A percentile compares a stretch with the other conserved stretches of the same genome.
phyloP scores from a whole-genome alignment of 257 asterid genomes.

The Nicotiana noctiflora region DNA sequence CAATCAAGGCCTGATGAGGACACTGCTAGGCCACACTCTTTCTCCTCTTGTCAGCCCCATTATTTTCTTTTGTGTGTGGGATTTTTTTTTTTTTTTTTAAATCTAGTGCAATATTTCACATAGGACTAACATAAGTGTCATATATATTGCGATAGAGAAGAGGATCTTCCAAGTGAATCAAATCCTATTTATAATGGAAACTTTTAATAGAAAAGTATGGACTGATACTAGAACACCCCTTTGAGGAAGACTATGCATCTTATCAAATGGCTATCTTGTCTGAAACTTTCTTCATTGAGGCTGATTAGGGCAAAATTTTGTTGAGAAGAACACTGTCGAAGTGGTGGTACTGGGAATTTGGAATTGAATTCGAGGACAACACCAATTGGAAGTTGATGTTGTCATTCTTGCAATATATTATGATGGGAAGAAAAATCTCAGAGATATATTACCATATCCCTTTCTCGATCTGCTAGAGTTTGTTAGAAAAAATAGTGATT shows the following conservation, averaged over 20 bases:
- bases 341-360: slow-evolving; percentile 73
- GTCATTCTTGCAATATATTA: slow-evolving; percentile 76
- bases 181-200: slow-evolving; percentile 67
- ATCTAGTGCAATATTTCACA: background rate
- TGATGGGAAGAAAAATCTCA: too few relatives aligned
- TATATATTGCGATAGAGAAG: slow-evolving; percentile 34
- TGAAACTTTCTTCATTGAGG: slow-evolving; percentile 65
- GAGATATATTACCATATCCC: too few relatives aligned
- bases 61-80: background rate
- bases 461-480: slow-evolving; percentile 50
- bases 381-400: slow-evolving; percentile 68
- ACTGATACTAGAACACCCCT: slow-evolving; percentile 80
- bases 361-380: slow-evolving; percentile 67
- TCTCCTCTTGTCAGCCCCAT: slow-evolving; percentile 54
- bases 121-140: background rate
- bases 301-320: slow-evolving; percentile 61
- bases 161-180: too few relatives aligned
- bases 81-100: too few relatives aligned
- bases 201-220: slow-evolving; percentile 77
- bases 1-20: slow-evolving; percentile 63
- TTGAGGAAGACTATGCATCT: slow-evolving; percentile 87
- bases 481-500: too few relatives aligned
- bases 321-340: slow-evolving; percentile 49
- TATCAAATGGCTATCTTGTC: slow-evolving; percentile 98
- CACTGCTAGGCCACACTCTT: slow-evolving; percentile 45